These are phyloP conservation scores for Fusarium sp. DNA, from an alignment of 2,329 filamentous ascomycete species.

Conservation along the genomic window DNA sequence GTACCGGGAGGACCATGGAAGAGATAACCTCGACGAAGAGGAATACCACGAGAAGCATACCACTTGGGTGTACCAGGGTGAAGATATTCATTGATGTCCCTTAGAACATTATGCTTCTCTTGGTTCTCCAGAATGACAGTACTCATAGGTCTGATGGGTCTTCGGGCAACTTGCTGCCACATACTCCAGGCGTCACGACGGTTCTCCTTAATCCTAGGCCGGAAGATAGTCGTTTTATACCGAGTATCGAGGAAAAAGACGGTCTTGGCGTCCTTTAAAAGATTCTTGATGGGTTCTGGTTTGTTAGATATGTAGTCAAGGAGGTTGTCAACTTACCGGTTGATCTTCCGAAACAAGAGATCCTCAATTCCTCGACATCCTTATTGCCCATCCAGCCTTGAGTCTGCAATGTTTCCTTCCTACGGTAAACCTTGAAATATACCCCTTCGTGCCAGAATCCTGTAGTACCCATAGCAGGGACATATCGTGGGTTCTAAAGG, in stretches of 20 bases:
- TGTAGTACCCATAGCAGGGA: constrained; percentile 65
- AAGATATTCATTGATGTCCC: constrained; percentile 82
- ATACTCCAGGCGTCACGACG: constrained; percentile 57
- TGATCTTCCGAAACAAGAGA: constrained; percentile 66
- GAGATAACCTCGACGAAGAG: constrained; percentile 80
- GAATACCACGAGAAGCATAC: constrained; percentile 82
- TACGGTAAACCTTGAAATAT: constrained; percentile 62
- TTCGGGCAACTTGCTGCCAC: constrained; percentile 69
- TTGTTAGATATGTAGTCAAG: not conserved
- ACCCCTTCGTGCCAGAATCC: constrained; percentile 65
- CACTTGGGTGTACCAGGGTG: constrained; percentile 76
- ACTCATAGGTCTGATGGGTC: constrained; percentile 76
- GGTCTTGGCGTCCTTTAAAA: constrained; percentile 65
- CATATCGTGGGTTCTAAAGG: constrained; percentile 60
- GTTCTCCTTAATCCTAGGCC: constrained; percentile 60
- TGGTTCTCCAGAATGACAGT: constrained; percentile 78
- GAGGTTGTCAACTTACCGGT: constrained; percentile 40
- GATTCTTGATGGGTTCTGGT: constrained; percentile 64
- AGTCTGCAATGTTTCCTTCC: constrained; percentile 56
- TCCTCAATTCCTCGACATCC: constrained; percentile 63
- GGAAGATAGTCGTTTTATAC: constrained; percentile 69
- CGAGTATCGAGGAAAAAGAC: constrained; percentile 64
- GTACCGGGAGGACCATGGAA: constrained; percentile 82
- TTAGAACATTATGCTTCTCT: constrained; percentile 74
- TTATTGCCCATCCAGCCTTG: constrained; percentile 56